Base-by-base conservation (phyloP, 306 rosid species). In the Citrullus amarus region DNA sequence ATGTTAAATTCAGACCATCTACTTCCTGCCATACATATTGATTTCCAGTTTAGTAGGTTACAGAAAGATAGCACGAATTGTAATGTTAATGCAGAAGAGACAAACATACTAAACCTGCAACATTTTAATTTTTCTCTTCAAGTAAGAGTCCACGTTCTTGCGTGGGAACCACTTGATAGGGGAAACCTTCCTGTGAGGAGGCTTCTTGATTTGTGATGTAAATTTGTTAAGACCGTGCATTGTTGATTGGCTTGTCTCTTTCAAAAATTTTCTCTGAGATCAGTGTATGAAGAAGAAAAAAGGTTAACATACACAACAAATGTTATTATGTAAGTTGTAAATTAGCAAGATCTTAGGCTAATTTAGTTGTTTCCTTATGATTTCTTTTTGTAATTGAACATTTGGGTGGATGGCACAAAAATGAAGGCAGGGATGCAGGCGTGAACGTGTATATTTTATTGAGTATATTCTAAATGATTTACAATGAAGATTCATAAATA, bases 161-260 rank as follows among this genome's bases (percentile, higher is more conserved):
- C 97, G 87, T 0, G 93, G 98, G 73, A 95, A 95, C 99, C 97
- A 95, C 78, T 90, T 92, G 80, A 95, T 13, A 2, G 97, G 98
- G 48, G 99, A 95, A 71, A 82, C 86, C 85, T 87, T 95, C 57
- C 93, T 92, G 44, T 83, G 96, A 73, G 92, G 72, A 61, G 97
- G 93, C 87, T 92, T 95, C 85, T 87, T 88, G 57, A 90, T 92
- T 81, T 89, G 99, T 14, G 91, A 82, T 28, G 90, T 72, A 68
- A 88, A 74, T 85, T 88, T 95, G 84, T 82, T 91, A 10, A 91
- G 91, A 81, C 92, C 84, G 81, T 62, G 79, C 76, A 88, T 41
- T 74, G 87, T n/a, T 54, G 92, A 81, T 43, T 83, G 89, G 20
- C 84, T 84, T 43, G 81, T 58, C 82, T 90, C 97, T 86, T 84